Evolutionary conservation across 2,329 filamentous ascomycete species (phyloP), one percentile per base, ranked within the genome.

Genomic region (Clonostachys sp.): DNA sequence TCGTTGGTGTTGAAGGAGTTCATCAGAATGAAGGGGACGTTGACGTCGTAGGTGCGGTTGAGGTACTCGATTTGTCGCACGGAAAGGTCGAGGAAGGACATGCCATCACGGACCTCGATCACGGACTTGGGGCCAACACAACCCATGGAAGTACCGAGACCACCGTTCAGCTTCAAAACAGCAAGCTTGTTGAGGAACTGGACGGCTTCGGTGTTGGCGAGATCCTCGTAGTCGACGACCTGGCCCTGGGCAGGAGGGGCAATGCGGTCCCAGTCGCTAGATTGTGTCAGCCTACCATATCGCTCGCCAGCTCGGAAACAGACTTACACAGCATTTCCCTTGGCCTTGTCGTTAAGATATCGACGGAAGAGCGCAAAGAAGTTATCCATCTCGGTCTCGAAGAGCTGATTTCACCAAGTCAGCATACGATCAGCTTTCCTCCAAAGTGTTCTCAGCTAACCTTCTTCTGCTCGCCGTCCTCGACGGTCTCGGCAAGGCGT

Each of bases 1-100:
- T 92, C 84, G 70, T 99, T 91, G 67, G 94, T 99, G 83, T 99
- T 99, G 88, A 99, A 99, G 48, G 94, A 97, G 86, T 99, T 99
- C 94, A 99, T 99, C 61, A 99, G 86, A 58, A 99, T 85, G 72
- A 99, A 96, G 44, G 94, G 94, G 34, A 99, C 94, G 67, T 96
- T 97, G 70, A 95, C 90, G 60, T 87, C 83, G 78, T 96, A 97
- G 55, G 91, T 97, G 71, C 91, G 88, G 86, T 99, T 99, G 60
- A 99, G 86, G 80, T 91, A 95, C 78, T 99, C 94, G 66, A 99
- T 95, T 80, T 99, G 94, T 63, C 94, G 89, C 61, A 99, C 94
- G 17, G 94, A 97, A 61, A 99, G 81, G 74, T 99, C 94, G 58
- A 99, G 82, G 86, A 99, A 99, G 61, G 94, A 99, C 94, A 97